phyloP scores from a whole-genome alignment of 345 rosid genomes.

The Anacardium occidentale region DNA sequence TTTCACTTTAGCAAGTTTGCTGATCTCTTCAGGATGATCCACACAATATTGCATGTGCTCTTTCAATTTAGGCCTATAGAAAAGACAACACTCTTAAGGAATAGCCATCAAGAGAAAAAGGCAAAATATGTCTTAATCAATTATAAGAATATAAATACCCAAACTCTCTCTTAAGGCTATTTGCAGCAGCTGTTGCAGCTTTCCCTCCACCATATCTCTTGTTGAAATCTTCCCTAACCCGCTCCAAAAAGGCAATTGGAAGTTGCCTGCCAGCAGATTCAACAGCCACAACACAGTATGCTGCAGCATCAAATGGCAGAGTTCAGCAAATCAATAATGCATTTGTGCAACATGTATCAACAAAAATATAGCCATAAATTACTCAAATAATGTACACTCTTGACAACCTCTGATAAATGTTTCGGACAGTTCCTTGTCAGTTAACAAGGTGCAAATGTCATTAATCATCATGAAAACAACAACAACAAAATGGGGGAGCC shows the following conservation, averaged over 20 bases:
- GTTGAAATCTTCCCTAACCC: slow-evolving; percentile 87
- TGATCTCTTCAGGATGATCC: slow-evolving; percentile 97
- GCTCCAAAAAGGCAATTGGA: slow-evolving; percentile 88
- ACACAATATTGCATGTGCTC: slow-evolving; percentile 94
- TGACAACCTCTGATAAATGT: background rate
- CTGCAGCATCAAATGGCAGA: slow-evolving; percentile 43
- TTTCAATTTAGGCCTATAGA: slow-evolving; percentile 74
- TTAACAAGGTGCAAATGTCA: background rate
- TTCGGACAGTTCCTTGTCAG: background rate
- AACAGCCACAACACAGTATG: slow-evolving; percentile 89
- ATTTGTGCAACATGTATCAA: background rate
- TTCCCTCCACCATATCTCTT: slow-evolving; percentile 88
- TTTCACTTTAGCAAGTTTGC: slow-evolving; percentile 95
- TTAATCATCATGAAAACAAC: background rate
- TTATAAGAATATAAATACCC: slow-evolving; percentile 37
- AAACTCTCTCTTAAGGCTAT: slow-evolving; percentile 76
- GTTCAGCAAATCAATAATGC: background rate
- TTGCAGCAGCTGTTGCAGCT: slow-evolving; percentile 75
- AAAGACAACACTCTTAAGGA: slow-evolving; percentile 18
- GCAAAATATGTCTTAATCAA: background rate
- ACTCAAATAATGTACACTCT: background rate
- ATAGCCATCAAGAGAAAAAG: slow-evolving; percentile 1
- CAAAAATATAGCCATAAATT: background rate
- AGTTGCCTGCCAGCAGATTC: slow-evolving; percentile 87
- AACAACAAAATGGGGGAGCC: background rate